These are phyloP conservation scores for Aquilaria sinensis DNA, from an alignment of 345 rosid genomes.

Conservation along the genomic window DNA sequence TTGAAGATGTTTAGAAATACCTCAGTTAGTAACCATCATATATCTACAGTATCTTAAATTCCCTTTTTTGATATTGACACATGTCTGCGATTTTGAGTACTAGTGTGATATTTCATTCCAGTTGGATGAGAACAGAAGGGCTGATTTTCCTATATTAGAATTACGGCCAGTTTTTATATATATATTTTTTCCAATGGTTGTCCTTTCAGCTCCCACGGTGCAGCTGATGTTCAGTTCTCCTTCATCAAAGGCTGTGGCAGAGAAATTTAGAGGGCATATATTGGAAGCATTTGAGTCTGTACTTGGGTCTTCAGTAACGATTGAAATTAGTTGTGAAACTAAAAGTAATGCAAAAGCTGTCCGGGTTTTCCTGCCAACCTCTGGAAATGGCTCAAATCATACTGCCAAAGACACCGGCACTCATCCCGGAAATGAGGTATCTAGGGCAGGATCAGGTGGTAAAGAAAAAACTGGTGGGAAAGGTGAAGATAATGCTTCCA, in stretches of 20 bases:
- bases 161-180: neutral
- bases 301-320: constrained; percentile 67
- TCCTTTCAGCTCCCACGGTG: constrained; percentile 77
- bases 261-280: constrained; percentile 58
- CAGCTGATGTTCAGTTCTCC: constrained; percentile 72
- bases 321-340: constrained; percentile 73
- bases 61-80: no score
- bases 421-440: constrained; percentile 13
- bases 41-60: no score
- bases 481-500: constrained; percentile 10
- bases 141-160: neutral
- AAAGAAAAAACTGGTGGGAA: constrained; percentile 6
- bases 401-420: constrained; percentile 17
- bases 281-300: constrained; percentile 78
- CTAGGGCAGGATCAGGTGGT: constrained; percentile 13
- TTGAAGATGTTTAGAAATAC: no score
- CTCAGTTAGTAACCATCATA: no score
- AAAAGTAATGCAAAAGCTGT: constrained; percentile 35
- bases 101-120: no score
- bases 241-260: constrained; percentile 51
- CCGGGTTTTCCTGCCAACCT: constrained; percentile 30
- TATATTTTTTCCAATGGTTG: neutral
- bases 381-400: constrained; percentile 35
- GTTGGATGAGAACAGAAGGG: no score
- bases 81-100: no score